Conservation (phyloP, 2,329 filamentous ascomycete genomes). For the Cladobotryum mycophilum region DNA sequence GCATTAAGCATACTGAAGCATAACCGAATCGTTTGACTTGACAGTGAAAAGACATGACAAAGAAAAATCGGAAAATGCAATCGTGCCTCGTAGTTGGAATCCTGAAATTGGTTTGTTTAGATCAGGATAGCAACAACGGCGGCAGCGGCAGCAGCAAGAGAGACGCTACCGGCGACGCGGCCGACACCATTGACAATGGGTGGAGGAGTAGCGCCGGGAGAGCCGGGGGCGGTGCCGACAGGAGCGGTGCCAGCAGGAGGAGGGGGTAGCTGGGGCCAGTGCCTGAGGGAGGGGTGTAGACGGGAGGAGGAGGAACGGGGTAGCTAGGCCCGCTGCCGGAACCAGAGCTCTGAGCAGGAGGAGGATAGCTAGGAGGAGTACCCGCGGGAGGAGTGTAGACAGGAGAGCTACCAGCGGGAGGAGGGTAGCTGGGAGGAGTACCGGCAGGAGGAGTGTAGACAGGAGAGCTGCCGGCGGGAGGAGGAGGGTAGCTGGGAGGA, state of each 20-base stretch:
- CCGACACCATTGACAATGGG: background rate
- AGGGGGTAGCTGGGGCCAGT: slow-evolving; percentile 17
- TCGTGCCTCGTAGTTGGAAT: no score
- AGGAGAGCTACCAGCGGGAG: background rate
- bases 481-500: slow-evolving; percentile 12
- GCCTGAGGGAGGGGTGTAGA: background rate
- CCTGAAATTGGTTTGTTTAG: background rate
- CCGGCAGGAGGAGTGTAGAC: background rate
- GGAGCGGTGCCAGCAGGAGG: slow-evolving; percentile 13
- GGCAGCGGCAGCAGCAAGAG: background rate
- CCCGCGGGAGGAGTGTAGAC: background rate
- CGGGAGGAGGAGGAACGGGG: slow-evolving; percentile 2
- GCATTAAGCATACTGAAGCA: no score
- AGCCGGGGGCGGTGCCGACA: background rate
- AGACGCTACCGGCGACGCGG: background rate
- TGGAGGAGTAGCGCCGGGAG: background rate
- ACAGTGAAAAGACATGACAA: no score
- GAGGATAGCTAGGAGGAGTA: slow-evolving; percentile 4
- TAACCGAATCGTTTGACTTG: no score
- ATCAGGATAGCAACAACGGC: background rate
- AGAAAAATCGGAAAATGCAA: no score
- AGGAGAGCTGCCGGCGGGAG: slow-evolving; percentile 5
- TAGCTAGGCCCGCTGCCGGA: background rate
- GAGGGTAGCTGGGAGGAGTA: slow-evolving; percentile 2
- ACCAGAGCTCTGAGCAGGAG: background rate